Base-by-base conservation (phyloP, 2,329 filamentous ascomycete genomes). In the Nemania serpens region DNA sequence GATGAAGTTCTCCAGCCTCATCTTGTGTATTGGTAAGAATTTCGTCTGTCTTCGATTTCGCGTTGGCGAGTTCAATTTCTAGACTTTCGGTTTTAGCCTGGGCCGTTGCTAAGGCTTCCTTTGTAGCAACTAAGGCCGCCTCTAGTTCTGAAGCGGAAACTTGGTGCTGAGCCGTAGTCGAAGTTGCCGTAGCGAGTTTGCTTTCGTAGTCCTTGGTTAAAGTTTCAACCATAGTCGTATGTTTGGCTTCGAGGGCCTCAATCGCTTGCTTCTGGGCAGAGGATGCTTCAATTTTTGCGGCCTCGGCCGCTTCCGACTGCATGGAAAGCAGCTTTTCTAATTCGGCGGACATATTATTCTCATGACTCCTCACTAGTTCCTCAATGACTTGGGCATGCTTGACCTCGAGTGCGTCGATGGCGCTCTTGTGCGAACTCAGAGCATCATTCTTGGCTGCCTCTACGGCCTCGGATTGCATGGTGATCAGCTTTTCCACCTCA, bases 1-100 rank as follows among this genome's bases (percentile, higher is more conserved):
- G 81, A 57, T 80, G 79, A 63, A 86, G 72, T 22, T 80, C 77
- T 64, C 80, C 78, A 34, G 78, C 71, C 66, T 87, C 84, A 29
- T 76, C 73, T 64, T 83, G 75, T 2, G 77, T 71, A 69, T 81
- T 80, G 53, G 71, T 74, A 15, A 84, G 74, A 18, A 78, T 75
- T 37, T 77, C 58, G 33, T 61, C 75, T 17, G 54, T 60, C 57
- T 66, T 69, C 39, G 66, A 63, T 65, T 81, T 77, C 25, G 70
- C 65, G 12, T 74, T 66, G 2, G 67, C 69, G 29, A 79, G 68
- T 22, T 79, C 71, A 7, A 67, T 68, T 55, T 80, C 74, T 12
- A 78, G 62, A 18, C 58, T 58, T 33, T 66, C 58, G 7, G 66
- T 45, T 55, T 74, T 66, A 29, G 69, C 68, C 57, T 75, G 69